Evolutionary conservation across 345 rosid species (phyloP).

Genomic region (Gossypium arboreum): DNA sequence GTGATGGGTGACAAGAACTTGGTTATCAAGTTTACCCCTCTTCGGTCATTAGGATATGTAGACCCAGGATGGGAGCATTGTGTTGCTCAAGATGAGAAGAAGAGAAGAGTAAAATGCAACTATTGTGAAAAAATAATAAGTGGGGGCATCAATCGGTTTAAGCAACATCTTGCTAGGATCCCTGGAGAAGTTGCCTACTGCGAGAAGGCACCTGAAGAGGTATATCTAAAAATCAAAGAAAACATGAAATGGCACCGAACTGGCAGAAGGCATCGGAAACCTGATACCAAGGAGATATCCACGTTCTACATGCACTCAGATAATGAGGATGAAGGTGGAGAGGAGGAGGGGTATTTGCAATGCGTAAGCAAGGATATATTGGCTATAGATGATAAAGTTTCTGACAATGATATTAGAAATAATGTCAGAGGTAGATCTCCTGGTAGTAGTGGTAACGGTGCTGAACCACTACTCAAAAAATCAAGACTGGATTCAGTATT

Average conservation of each 20-base stretch:
- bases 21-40: slow-evolving; percentile 35
- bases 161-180: slow-evolving; percentile 77
- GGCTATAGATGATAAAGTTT: slow-evolving; percentile 45
- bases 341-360: slow-evolving; percentile 40
- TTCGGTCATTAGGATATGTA: slow-evolving; percentile 66
- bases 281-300: slow-evolving; percentile 45
- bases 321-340: slow-evolving; percentile 53
- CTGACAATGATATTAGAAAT: slow-evolving; percentile 41
- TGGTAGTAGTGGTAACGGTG: slow-evolving; percentile 35
- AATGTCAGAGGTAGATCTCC: slow-evolving; percentile 37
- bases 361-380: slow-evolving; percentile 38
- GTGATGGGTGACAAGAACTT: slow-evolving; percentile 43
- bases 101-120: slow-evolving; percentile 72
- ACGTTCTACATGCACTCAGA: slow-evolving; percentile 41
- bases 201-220: slow-evolving; percentile 68
- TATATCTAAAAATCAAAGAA: slow-evolving; percentile 65
- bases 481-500: slow-evolving; percentile 48
- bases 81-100: slow-evolving; percentile 72
- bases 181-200: slow-evolving; percentile 80
- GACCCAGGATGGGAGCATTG: slow-evolving; percentile 91
- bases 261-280: slow-evolving; percentile 55
- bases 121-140: slow-evolving; percentile 67
- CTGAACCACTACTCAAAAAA: slow-evolving; percentile 47
- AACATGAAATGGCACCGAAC: slow-evolving; percentile 81
- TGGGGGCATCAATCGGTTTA: slow-evolving; percentile 79